These are phyloP conservation scores for Aspergillus fijiensis DNA, from an alignment of 2,329 filamentous ascomycete genomes.

Conservation along the genomic window DNA sequence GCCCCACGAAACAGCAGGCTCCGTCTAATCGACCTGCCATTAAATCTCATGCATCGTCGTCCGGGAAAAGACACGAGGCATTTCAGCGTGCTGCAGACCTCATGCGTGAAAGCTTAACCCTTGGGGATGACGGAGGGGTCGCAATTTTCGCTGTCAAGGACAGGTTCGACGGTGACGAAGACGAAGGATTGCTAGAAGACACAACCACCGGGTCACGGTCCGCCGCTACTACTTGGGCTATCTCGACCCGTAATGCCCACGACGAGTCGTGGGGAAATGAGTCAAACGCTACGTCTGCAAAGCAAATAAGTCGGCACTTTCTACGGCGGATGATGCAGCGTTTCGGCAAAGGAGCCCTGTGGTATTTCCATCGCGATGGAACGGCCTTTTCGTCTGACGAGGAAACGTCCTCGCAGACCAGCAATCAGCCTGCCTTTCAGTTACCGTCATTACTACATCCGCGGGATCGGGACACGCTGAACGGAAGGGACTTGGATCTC, in stretches of 20 bases:
- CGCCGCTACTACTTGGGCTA: not conserved
- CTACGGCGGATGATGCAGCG: slow-evolving; percentile 11
- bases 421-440: not conserved
- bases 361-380: slow-evolving; percentile 19
- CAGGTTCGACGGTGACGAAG: not conserved
- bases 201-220: not conserved
- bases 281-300: not conserved
- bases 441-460: not conserved
- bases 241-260: not conserved
- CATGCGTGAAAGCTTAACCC: slow-evolving; percentile 40
- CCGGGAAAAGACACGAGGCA: slow-evolving; percentile 15
- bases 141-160: not conserved
- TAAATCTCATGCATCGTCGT: not conserved
- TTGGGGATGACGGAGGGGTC: slow-evolving; percentile 41
- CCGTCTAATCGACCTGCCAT: not conserved
- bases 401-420: not conserved
- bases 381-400: slow-evolving; percentile 16
- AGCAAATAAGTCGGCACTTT: slow-evolving; percentile 8
- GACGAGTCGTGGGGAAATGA: slow-evolving; percentile 39
- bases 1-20: not conserved
- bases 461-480: not conserved
- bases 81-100: slow-evolving; percentile 45
- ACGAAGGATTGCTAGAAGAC: not conserved
- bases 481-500: not conserved
- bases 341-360: slow-evolving; percentile 11